These are phyloP conservation scores for Myriosclerotinia curreyana DNA, from an alignment of 2,329 filamentous ascomycete species.

Conservation along the genomic window DNA sequence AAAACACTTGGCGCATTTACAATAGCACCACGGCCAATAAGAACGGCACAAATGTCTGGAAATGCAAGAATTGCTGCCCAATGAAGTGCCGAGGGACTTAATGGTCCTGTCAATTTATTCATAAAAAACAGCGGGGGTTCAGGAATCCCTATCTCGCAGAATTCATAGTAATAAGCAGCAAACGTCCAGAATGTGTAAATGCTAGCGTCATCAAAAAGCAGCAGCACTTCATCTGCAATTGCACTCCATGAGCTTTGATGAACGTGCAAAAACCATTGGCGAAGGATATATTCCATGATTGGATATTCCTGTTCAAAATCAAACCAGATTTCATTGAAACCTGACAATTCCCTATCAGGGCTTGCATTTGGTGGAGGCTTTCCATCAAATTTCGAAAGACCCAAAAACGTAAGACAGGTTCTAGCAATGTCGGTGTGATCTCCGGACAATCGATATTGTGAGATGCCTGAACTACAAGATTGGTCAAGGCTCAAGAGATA, in stretches of 20 bases:
- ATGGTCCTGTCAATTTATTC: not conserved
- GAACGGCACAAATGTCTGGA: not conserved
- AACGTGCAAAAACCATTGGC: accelerated
- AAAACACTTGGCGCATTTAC: not conserved
- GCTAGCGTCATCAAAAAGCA: not conserved
- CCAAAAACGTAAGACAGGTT: slow-evolving; percentile 1
- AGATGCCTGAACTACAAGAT: not conserved
- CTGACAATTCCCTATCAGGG: not conserved
- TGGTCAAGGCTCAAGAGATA: slow-evolving; percentile 25
- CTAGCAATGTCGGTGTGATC: slow-evolving; percentile 1
- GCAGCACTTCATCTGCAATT: not conserved
- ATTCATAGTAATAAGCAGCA: not conserved
- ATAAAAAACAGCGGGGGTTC: too few relatives aligned
- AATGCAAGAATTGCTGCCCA: slow-evolving; percentile 1
- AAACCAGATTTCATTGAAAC: not conserved
- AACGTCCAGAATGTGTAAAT: slow-evolving; percentile 7
- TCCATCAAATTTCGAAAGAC: not conserved
- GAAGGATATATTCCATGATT: not conserved
- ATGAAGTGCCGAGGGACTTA: slow-evolving; percentile 1
- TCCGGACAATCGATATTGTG: slow-evolving; percentile 17
- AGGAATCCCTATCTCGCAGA: too few relatives aligned
- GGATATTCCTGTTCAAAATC: not conserved
- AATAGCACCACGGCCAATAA: not conserved
- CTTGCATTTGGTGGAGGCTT: not conserved
- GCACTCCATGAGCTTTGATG: not conserved